Evolutionary conservation across 2,329 filamentous ascomycete genomes (phyloP), one percentile per base, ranked within the genome.

Genomic region (Cadophora malorum): DNA sequence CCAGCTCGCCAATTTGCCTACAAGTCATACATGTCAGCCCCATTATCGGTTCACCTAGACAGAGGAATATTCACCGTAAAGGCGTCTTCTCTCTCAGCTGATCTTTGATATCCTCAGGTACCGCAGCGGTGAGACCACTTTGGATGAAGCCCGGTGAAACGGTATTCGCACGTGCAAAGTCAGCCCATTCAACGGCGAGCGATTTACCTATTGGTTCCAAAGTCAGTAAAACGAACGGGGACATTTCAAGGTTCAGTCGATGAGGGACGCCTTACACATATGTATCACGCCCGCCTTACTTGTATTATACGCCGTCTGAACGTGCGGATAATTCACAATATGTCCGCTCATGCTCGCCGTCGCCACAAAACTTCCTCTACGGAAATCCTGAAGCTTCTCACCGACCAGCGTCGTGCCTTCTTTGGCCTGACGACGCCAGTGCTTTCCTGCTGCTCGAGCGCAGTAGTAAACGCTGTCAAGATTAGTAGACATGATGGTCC

Each of bases 61-160:
- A 9, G 7, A 21, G 10, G 45, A 49, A 7, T 4, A 58, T 28
- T 14, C 31, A 58, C 53, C 10, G 31, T 9, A 58, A 21, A 38
- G 53, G 53, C 31, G 53, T 58, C 5, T 58, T 58, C 31, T 58
- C 53, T 38, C 31, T 58, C 33, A 58, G 31, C 31, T 58, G 53
- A 23, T 58, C 53, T 23, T 58, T 35, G 4, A 58, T 35, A 12
- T 58, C 53, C 23, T 58, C 53, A 12, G 53, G 10, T 5, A 58
- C 53, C 38, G 31, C 28, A 0, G 53, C 53, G 8, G 53, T 58
- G 19, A 58, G 53, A 38, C 53, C 53, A 19, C 53, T 58, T 31
- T 35, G 21, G 86, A 90, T 90, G 80, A 90, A 90, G 63, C 88
- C 88, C 12, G 88, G 88, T 4, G 87, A 89, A 79, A 90, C 86